Base-by-base conservation (phyloP, 805 yeast genomes). In the Candida anglica region DNA sequence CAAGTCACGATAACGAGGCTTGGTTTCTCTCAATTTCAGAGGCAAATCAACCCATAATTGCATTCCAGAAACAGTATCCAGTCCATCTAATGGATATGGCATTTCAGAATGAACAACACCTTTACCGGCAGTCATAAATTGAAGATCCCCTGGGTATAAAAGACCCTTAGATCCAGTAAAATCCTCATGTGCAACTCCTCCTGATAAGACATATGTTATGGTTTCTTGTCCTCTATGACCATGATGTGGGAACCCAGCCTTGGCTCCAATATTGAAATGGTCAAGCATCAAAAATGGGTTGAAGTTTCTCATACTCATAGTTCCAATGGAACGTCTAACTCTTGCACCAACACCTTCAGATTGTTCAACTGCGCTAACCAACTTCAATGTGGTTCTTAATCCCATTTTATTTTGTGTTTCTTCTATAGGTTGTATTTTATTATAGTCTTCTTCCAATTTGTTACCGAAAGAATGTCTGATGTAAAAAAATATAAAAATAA, bases 31-130 rank as follows among this genome's bases (percentile, higher is more conserved):
- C 51, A 79, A 55, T 2, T 69, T 57, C 27, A 63, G 73, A 14
- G 93, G 95, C 45, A 80, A 70, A 53, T 86, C 94, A 23, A 86
- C 93, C 96, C 96, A 87, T 34, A 87, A 63, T 58, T 87, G 96
- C 66, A 86, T 63, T 40, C 95, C 95, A 15, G 18, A 27, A 35
- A 66, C 69, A 19, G 61, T 59, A 15, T 63, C 60, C 15, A 73
- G 59, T 1, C 80, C 76, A 15, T 64, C 66, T 40, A 63, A 59
- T 24, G 69, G 64, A 22, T 79, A 79, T 6, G 95, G 95, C 77
- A 86, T 48, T 31, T 50, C 56, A 14, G 47, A 39, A 34, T 50
- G 56, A 27, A 50, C 56, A 3, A 50, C 41, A 7, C 56, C 56
- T 20, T 41, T 36, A n/a, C 56, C 56, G 10, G 56, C 56, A 10